Percentiles rank a stretch among this genome's conserved stretches.
Conservation (phyloP, 2,329 filamentous ascomycete species). For the Fusarium mundagurra region DNA sequence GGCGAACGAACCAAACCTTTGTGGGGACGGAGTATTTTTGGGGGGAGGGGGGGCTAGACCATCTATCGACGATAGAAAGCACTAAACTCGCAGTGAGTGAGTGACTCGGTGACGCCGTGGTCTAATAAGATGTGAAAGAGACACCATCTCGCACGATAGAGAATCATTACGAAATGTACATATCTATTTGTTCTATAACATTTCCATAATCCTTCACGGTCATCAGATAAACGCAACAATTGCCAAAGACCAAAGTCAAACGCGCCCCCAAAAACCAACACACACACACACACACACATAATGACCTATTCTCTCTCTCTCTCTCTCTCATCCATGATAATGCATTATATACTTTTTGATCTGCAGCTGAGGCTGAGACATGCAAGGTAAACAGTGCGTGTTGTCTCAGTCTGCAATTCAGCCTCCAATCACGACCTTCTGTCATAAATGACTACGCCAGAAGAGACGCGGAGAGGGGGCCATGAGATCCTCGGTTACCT, state of each 20-base stretch:
- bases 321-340: not conserved
- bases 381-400: conserved; percentile 12
- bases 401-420: conserved; percentile 11
- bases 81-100: not conserved
- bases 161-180: not conserved
- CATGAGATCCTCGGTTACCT: conserved; percentile 2
- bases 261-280: not conserved
- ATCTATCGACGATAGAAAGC: not conserved
- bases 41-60: not conserved
- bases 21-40: not conserved
- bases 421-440: conserved; percentile 13
- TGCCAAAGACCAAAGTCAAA: not conserved
- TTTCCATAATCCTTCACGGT: not conserved
- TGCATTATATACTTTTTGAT: not conserved
- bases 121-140: not conserved
- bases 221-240: not conserved
- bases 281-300: not conserved
- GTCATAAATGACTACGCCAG: conserved; percentile 7
- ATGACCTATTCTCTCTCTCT: not conserved
- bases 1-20: conserved; percentile 1
- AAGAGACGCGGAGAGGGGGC: not conserved
- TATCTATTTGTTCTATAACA: not conserved
- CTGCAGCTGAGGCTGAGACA: conserved; percentile 29
- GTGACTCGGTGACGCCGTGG: conserved; percentile 4
- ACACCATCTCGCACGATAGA: not conserved